phyloP scores from a whole-genome alignment of 768 basidiomycete genomes.

The Fomitopsis pulvina region DNA sequence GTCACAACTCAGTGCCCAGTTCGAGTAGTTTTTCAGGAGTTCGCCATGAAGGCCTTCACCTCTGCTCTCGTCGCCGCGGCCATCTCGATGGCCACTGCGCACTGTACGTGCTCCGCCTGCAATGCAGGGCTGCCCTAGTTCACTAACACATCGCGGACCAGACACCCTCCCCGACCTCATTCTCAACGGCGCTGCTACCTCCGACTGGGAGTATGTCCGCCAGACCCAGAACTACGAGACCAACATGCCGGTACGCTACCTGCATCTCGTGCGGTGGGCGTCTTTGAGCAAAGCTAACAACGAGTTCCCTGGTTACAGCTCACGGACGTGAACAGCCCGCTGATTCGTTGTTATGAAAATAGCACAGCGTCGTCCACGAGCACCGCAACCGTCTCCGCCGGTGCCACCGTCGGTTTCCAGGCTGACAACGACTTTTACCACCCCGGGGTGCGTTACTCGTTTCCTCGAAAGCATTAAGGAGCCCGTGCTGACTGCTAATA shows the following conservation, averaged over 20 bases:
- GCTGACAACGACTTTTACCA: slow-evolving; percentile 21
- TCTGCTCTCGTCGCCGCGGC: slow-evolving; percentile 13
- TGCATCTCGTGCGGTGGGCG: too few species aligned
- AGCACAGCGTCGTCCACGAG: slow-evolving; percentile 18
- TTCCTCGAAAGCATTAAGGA: too few species aligned
- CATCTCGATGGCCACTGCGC: slow-evolving; percentile 16
- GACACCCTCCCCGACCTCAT: slow-evolving; percentile 28
- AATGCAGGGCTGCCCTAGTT: neutral
- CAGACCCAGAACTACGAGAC: slow-evolving; percentile 25
- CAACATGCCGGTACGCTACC: slow-evolving; percentile 24
- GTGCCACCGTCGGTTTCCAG: slow-evolving; percentile 23
- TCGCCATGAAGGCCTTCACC: slow-evolving; percentile 17
- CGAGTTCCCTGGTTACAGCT: slow-evolving; percentile 12
- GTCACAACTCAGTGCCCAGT: neutral
- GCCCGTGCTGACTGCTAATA: neutral
- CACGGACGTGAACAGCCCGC: slow-evolving; percentile 23
- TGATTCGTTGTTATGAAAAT: slow-evolving; percentile 28
- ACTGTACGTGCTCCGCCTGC: slow-evolving; percentile 10
- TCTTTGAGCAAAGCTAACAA: too few species aligned
- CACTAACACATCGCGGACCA: neutral
- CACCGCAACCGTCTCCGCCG: slow-evolving; percentile 22
- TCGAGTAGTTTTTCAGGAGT: neutral
- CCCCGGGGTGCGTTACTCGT: slow-evolving; percentile 14
- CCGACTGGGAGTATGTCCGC: slow-evolving; percentile 26
- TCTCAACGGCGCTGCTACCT: slow-evolving; percentile 16